Evolutionary conservation across 495 filamentous ascomycete genomes (phyloP).

Genomic region (Neurospora tetraspora): DNA sequence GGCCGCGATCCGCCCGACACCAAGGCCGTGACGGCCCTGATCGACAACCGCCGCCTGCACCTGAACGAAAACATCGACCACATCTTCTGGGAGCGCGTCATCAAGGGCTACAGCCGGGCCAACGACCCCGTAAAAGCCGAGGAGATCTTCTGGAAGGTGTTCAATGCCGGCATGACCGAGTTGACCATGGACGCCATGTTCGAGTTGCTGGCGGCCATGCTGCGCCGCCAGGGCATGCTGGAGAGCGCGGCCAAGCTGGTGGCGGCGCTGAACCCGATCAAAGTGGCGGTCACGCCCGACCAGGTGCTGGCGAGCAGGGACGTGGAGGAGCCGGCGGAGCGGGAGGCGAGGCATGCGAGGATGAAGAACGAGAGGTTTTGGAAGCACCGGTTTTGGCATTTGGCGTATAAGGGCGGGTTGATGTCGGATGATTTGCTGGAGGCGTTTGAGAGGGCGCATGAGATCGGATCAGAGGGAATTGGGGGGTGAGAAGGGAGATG

Average conservation of each 20-base stretch:
- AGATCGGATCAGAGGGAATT: not conserved
- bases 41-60: conserved; percentile 32
- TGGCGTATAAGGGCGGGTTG: conserved; percentile 24
- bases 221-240: conserved; percentile 25
- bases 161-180: conserved; percentile 22
- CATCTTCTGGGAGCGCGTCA: conserved; percentile 57
- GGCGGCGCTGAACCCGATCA: conserved; percentile 14
- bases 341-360: conserved; percentile 5
- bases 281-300: conserved; percentile 9
- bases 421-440: conserved; percentile 10
- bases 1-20: conserved; percentile 44
- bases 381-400: conserved; percentile 35
- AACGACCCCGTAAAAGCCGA: conserved; percentile 43
- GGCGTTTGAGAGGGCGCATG: not conserved
- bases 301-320: conserved; percentile 6
- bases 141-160: conserved; percentile 35
- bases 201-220: conserved; percentile 37
- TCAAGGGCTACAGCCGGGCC: conserved; percentile 47
- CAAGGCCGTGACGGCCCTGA: conserved; percentile 43
- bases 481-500: not conserved
- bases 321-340: not conserved
- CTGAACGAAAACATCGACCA: conserved; percentile 36
- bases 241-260: conserved; percentile 24
- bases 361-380: conserved; percentile 18
- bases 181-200: conserved; percentile 36